Conservation (phyloP, 768 basidiomycete genomes). For the Auricularia cornea region DNA sequence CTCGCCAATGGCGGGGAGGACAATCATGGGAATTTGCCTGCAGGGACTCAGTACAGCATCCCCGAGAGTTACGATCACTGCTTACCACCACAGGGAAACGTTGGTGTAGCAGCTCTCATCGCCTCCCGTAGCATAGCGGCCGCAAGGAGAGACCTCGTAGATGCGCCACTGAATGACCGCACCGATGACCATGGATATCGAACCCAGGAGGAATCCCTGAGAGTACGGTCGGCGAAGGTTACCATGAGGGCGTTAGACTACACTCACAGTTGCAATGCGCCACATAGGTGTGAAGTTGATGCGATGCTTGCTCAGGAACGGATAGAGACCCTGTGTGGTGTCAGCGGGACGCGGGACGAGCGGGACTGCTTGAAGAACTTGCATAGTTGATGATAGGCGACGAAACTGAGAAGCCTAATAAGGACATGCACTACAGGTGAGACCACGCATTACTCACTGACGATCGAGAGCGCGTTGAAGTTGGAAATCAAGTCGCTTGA, state of each 20-base stretch:
- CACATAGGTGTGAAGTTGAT: slow-evolving; percentile 19
- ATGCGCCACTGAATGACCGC: slow-evolving; percentile 25
- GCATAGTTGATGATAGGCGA: no score
- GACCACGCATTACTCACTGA: no score
- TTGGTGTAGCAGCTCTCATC: slow-evolving; percentile 10
- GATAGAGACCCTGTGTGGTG: slow-evolving; percentile 35
- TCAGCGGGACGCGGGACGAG: no score
- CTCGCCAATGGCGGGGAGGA: slow-evolving; percentile 22
- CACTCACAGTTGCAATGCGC: slow-evolving; percentile 7
- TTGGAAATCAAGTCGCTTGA: no score
- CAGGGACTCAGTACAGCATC: slow-evolving; percentile 5
- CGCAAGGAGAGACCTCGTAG: slow-evolving; percentile 22
- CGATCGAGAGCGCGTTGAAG: no score
- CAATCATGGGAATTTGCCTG: slow-evolving; percentile 20
- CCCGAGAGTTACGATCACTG: background rate
- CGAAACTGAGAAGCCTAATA: no score
- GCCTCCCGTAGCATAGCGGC: slow-evolving; percentile 19
- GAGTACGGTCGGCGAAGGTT: background rate
- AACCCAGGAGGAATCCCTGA: slow-evolving; percentile 13
- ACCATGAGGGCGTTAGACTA: background rate
- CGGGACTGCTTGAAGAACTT: slow-evolving; percentile 12
- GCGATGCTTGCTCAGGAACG: slow-evolving; percentile 15
- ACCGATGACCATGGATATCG: slow-evolving; percentile 14
- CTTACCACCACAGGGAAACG: slow-evolving; percentile 15
- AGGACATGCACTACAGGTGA: no score